A percentile compares a stretch with the other conserved stretches of the same genome.
phyloP scores from a whole-genome alignment of 805 yeast genomes.

The Kregervanrija pseudodelftensis region DNA sequence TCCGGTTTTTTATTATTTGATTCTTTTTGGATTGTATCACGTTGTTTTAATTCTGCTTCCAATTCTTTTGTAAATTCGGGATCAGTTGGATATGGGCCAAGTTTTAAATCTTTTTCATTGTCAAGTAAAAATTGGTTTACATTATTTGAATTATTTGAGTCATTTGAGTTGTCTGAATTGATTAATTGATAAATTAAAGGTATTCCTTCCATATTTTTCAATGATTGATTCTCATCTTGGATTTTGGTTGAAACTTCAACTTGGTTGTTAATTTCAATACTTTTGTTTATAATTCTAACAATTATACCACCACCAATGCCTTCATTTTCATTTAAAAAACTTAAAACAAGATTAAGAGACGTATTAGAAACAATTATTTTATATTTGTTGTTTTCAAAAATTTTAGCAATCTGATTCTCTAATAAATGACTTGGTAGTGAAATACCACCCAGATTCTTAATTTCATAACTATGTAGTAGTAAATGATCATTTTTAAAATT shows the following conservation, averaged over 20 bases:
- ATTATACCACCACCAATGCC: slow-evolving; percentile 85
- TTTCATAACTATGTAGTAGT: slow-evolving; percentile 70
- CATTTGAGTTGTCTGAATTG: slow-evolving; percentile 19
- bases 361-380: slow-evolving; percentile 73
- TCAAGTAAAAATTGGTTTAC: slow-evolving; percentile 16
- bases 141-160: slow-evolving; percentile 10
- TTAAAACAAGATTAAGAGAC: slow-evolving; percentile 72
- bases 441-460: slow-evolving; percentile 64
- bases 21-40: slow-evolving; percentile 48
- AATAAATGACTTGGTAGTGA: slow-evolving; percentile 73
- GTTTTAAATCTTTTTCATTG: slow-evolving; percentile 65
- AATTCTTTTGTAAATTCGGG: slow-evolving; percentile 80
- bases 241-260: slow-evolving; percentile 34
- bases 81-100: slow-evolving; percentile 83
- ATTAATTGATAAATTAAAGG: slow-evolving; percentile 34
- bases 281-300: slow-evolving; percentile 79
- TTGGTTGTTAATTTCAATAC: slow-evolving; percentile 49
- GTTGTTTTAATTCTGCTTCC: slow-evolving; percentile 71
- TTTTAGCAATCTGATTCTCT: slow-evolving; percentile 75
- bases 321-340: slow-evolving; percentile 87
- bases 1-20: slow-evolving; percentile 12
- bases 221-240: slow-evolving; percentile 39
- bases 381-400: slow-evolving; percentile 68
- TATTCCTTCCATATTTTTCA: slow-evolving; percentile 37
- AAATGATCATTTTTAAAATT: slow-evolving; percentile 67